Evolutionary conservation across 768 basidiomycete species (phyloP), one percentile per base, ranked within the genome.

Genomic region (Naematelia aurantialba): DNA sequence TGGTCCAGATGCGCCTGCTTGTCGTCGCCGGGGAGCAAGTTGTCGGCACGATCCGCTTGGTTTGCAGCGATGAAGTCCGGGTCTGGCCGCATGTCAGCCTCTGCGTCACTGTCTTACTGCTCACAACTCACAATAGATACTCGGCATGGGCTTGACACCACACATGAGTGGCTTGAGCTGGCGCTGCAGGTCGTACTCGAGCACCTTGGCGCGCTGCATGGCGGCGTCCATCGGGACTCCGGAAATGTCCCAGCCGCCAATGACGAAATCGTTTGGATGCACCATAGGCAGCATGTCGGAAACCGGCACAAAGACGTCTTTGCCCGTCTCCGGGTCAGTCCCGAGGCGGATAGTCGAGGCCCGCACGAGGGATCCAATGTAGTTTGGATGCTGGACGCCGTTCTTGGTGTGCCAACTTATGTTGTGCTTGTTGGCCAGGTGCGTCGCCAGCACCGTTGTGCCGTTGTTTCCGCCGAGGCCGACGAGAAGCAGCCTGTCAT

Each of bases 161-260:
- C 85, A 83, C 88, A 98, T 88, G 75, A 87, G 81, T 1, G 91
- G 90, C 5, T 82, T 85, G 62, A 98, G 86, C 78, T 98, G 94
- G 73, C 91, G 88, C 81, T 98, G 94, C 57, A 97, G 86, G 77
- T 98, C 94, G 72, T 89, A 97, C 75, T 94, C 90, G 55, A 98
- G 85, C 56, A 98, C 96, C 75, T 89, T 82, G 51, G 93, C 88
- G 64, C 94, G 89, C 62, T 83, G 80, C 92, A 98, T 96, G 13
- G 96, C 91, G 78, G 87, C 83, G 78, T 97, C 92, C 80, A 99
- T 83, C 44, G 85, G 77, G 39, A 85, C 45, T 45, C 86, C 83
- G 45, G 92, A 96, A 72, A 99, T 98, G 72, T 99, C 96, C 96
- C 94, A 99, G 19, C 96, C 94, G 50, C 96, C 91, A 63, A 98